These are phyloP conservation scores for Ustilago sp. DNA, from an alignment of 1,284 basidiomycete genomes.

Conservation along the genomic window DNA sequence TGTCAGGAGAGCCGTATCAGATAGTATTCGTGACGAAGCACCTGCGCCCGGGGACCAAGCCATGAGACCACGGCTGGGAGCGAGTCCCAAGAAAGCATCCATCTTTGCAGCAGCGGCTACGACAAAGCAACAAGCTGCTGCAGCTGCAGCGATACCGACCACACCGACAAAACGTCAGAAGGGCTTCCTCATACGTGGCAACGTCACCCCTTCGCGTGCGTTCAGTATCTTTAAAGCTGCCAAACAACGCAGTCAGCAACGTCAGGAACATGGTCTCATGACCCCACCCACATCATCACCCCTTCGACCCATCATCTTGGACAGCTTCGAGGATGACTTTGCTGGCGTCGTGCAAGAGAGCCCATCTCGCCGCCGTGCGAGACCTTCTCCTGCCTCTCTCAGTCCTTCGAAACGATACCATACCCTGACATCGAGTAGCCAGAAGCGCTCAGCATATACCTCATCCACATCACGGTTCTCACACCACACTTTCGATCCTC, in stretches of 20 bases:
- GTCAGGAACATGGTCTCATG: constrained; percentile 40
- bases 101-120: constrained; percentile 5
- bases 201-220: constrained; percentile 56
- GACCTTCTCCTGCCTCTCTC: background rate
- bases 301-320: constrained; percentile 32
- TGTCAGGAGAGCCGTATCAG: background rate
- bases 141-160: constrained; percentile 21
- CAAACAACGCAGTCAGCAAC: constrained; percentile 37
- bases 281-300: constrained; percentile 46
- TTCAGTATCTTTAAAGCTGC: constrained; percentile 48
- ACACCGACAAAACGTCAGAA: constrained; percentile 41
- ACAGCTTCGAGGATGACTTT: constrained; percentile 23
- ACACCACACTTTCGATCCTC: background rate
- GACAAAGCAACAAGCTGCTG: constrained; percentile 26
- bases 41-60: background rate
- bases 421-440: constrained; percentile 10
- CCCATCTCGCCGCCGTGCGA: constrained; percentile 11
- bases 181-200: constrained; percentile 53
- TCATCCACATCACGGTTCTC: background rate
- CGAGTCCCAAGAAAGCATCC: constrained; percentile 24
- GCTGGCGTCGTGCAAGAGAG: constrained; percentile 9
- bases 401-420: constrained; percentile 3
- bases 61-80: background rate
- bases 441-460: background rate
- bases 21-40: constrained; percentile 5